phyloP scores from a whole-genome alignment of 768 basidiomycete species.

The Cyclocybe aegerita region DNA sequence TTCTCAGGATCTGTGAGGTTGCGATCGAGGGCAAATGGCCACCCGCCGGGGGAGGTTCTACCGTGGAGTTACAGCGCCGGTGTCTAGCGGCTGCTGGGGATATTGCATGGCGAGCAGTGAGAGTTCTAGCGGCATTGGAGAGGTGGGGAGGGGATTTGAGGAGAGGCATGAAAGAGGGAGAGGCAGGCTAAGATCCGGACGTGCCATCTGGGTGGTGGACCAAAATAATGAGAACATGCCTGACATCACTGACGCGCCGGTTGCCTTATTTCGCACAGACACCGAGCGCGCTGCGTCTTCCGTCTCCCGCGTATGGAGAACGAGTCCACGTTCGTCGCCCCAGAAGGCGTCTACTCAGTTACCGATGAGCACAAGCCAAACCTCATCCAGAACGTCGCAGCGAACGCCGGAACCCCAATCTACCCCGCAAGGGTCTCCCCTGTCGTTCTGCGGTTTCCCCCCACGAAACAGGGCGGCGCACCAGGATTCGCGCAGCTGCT shows the following conservation, averaged over 20 bases:
- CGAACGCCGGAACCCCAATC: conserved; percentile 32
- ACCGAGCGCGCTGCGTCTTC: too few species aligned
- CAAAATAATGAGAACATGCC: conserved; percentile 13
- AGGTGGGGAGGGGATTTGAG: conserved; percentile 20
- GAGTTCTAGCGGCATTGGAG: conserved; percentile 14
- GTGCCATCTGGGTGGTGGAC: conserved; percentile 13
- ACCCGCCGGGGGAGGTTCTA: conserved; percentile 73
- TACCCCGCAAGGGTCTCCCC: conserved; percentile 67
- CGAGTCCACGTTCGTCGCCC: conserved; percentile 83
- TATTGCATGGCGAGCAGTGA: conserved; percentile 10
- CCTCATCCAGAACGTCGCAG: conserved; percentile 38
- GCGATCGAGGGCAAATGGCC: conserved; percentile 76
- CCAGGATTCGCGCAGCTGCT: conserved; percentile 70
- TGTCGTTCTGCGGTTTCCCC: conserved; percentile 61
- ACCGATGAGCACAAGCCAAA: conserved; percentile 83
- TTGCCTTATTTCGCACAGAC: background rate
- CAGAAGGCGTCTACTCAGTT: conserved; percentile 87
- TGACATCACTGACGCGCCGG: conserved; percentile 1
- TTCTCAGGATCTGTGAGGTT: conserved; percentile 61
- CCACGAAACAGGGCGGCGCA: conserved; percentile 48
- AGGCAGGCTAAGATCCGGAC: conserved; percentile 44
- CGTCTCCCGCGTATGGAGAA: conserved; percentile 58
- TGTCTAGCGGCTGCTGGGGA: conserved; percentile 10
- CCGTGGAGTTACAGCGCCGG: conserved; percentile 54
- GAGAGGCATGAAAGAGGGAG: conserved; percentile 36